Percentiles rank a stretch among this genome's conserved stretches.
phyloP scores from a whole-genome alignment of 75 land plant genomes.

The Selaginella tamariscina region DNA sequence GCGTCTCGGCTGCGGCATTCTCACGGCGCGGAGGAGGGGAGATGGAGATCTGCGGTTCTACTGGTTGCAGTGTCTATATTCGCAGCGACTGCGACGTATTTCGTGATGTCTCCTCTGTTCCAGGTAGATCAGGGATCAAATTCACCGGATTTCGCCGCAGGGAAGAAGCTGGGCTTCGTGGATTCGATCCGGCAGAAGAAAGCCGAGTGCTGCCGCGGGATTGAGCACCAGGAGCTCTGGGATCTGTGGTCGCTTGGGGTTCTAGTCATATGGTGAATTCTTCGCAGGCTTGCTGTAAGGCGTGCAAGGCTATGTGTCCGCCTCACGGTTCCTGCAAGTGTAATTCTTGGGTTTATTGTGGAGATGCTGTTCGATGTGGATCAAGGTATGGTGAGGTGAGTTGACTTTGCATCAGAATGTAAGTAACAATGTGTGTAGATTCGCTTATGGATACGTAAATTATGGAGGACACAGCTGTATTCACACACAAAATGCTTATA shows the following conservation, averaged over 20 bases:
- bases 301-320: constrained; percentile 62
- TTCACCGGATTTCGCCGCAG: background rate
- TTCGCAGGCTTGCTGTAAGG: constrained; percentile 47
- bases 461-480: no score
- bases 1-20: background rate
- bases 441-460: no score
- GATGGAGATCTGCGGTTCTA: background rate
- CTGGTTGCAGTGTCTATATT: background rate
- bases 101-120: background rate
- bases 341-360: constrained; percentile 92
- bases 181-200: background rate
- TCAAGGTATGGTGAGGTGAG: constrained; percentile 56
- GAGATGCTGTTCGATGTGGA: constrained; percentile 46
- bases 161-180: background rate
- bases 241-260: constrained; percentile 68
- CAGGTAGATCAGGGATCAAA: background rate
- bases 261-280: constrained; percentile 37
- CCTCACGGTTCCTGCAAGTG: constrained; percentile 60
- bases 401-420: background rate
- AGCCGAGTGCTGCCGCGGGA: constrained; percentile 50
- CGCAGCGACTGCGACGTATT: background rate
- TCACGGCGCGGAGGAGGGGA: background rate
- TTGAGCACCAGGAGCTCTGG: constrained; percentile 63
- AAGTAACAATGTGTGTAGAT: background rate
- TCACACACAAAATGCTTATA: no score